Evolutionary conservation across 1,139 yeast species (phyloP), one percentile per base, ranked within the genome.

Genomic region (Nakaseomyces bracarensis): DNA sequence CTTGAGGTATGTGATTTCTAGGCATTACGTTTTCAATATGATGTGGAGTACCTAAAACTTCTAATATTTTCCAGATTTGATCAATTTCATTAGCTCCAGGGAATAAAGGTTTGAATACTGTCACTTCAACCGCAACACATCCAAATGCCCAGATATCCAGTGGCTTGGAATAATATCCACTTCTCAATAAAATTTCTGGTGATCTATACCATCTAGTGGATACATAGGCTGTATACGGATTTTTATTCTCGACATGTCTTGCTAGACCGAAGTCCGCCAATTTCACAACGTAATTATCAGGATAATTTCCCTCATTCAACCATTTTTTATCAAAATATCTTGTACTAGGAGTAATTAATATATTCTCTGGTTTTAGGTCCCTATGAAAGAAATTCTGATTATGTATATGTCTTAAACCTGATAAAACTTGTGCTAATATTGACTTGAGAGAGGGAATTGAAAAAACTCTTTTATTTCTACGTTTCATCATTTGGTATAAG

Each of bases 71-170:
- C 72, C 77, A 72, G 11, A 82, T 69, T 64, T 86, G 96, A 55
- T 87, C 95, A 38, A 79, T 53, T 56, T 85, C 94, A 54, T 78
- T 74, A 11, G 71, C 57, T 0, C 97, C 98, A 0, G 96, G 95
- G 54, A 91, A 86, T 33, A 89, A 65, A 0, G 97, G 96, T 33
- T 69, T 61, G 51, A 83, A 77, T 36, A 78, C 79, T 16, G 86
- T 82, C 37, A 85, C 68, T 61, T 91, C 98, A 5, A 77, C 77
- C 0, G 91, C 89, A 38, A 91, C 85, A 22, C 82, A 72, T 1
- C 95, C 96, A 66, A 86, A 83, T 0, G 97, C 95, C 97, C 97
- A 91, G 33, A 89, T 75, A 66, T 91, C 98, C 34, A 86, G 76
- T 0, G 95, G 87, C 41, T 69, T 72, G 0, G 91, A 76, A 60